A percentile compares a stretch with the other conserved stretches of the same genome.
These are phyloP conservation scores for Prototheca wickerhamii DNA, from an alignment of 163 green algal genomes.

Conservation along the genomic window DNA sequence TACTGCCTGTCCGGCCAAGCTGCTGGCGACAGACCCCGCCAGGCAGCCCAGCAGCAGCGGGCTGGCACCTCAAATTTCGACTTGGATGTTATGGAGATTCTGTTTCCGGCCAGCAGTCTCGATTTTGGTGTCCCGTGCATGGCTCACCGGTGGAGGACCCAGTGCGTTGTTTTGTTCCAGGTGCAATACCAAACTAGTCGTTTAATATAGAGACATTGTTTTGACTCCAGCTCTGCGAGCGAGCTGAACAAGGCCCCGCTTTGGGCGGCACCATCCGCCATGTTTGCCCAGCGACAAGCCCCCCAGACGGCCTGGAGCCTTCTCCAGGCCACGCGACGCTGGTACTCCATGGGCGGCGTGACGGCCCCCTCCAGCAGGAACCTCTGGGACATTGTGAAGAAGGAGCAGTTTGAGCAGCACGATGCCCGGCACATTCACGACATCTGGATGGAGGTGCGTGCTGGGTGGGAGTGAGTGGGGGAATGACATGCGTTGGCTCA, in stretches of 20 bases:
- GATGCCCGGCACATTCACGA: slow-evolving; percentile 21
- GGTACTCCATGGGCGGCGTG: slow-evolving; percentile 1
- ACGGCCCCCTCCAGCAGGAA: slow-evolving; percentile 13
- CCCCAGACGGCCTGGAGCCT: not conserved
- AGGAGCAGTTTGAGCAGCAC: slow-evolving; percentile 24
- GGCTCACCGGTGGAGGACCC: too few species aligned
- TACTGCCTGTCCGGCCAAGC: not conserved
- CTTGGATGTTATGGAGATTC: not conserved
- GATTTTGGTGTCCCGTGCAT: too few species aligned
- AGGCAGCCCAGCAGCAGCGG: not conserved
- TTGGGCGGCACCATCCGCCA: slow-evolving; percentile 9
- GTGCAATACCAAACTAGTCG: not conserved
- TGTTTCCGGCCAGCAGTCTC: too few species aligned
- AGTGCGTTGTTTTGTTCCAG: not conserved
- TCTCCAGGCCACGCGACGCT: not conserved
- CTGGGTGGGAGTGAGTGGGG: not conserved
- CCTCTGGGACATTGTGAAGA: slow-evolving; percentile 33
- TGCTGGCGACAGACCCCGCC: not conserved
- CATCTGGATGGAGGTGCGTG: slow-evolving; percentile 34
- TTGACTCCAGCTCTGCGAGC: not conserved
- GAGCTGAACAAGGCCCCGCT: slow-evolving; percentile 1
- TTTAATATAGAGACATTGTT: not conserved
- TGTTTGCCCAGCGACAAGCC: not conserved
- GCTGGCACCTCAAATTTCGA: not conserved
- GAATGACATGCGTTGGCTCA: not conserved